phyloP scores from a whole-genome alignment of 2,329 filamentous ascomycete species.

The Fusarium verrucosum region DNA sequence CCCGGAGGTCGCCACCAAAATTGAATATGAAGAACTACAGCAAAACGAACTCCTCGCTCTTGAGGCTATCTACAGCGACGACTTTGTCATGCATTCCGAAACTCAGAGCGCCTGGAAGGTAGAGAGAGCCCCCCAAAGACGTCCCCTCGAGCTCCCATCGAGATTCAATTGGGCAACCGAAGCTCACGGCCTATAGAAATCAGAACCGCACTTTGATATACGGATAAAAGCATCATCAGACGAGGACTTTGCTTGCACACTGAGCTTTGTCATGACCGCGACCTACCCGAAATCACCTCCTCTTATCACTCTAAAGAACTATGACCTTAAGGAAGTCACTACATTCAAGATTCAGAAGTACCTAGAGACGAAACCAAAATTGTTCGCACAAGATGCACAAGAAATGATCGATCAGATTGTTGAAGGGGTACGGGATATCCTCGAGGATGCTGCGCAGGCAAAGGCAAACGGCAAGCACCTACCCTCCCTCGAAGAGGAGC shows the following conservation, averaged over 20 bases:
- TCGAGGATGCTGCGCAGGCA: slow-evolving; percentile 86
- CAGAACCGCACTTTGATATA: slow-evolving; percentile 84
- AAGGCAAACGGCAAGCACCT: slow-evolving; percentile 79
- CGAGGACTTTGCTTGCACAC: slow-evolving; percentile 72
- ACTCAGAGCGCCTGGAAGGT: slow-evolving; percentile 87
- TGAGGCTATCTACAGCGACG: slow-evolving; percentile 87
- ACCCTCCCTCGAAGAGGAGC: slow-evolving; percentile 88
- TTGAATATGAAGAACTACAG: slow-evolving; percentile 84
- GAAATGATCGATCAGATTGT: slow-evolving; percentile 73
- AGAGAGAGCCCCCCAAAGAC: slow-evolving; percentile 41
- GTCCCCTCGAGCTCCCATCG: slow-evolving; percentile 23
- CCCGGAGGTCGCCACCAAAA: slow-evolving; percentile 55
- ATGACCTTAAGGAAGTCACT: slow-evolving; percentile 74
- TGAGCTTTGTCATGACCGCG: slow-evolving; percentile 84
- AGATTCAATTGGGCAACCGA: slow-evolving; percentile 22
- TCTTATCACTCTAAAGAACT: slow-evolving; percentile 72
- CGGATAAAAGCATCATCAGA: slow-evolving; percentile 78
- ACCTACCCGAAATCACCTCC: slow-evolving; percentile 91
- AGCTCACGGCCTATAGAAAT: slow-evolving; percentile 64
- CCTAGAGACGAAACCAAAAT: slow-evolving; percentile 66
- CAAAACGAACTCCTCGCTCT: slow-evolving; percentile 87
- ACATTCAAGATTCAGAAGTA: slow-evolving; percentile 74
- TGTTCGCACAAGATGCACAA: slow-evolving; percentile 62
- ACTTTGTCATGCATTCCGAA: slow-evolving; percentile 79
- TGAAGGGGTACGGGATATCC: slow-evolving; percentile 74